Conservation (phyloP, 768 basidiomycete genomes). For the Lyophyllum atratum region DNA sequence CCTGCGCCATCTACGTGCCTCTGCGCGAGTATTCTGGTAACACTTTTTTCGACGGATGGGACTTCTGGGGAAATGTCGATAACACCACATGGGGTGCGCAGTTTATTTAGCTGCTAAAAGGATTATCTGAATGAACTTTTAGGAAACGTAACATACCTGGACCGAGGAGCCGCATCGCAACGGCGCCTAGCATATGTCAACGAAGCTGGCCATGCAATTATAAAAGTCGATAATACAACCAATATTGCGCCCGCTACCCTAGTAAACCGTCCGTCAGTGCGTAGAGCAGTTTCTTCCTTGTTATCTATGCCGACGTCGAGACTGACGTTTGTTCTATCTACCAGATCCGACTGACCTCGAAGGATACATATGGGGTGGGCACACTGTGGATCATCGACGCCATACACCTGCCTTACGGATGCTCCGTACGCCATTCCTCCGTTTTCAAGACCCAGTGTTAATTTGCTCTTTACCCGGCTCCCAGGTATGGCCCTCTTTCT, state of each 20-base stretch:
- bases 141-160: constrained; percentile 51
- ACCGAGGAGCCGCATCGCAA: constrained; percentile 34
- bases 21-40: constrained; percentile 44
- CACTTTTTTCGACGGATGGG: constrained; percentile 52
- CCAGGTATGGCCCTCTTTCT: constrained; percentile 49
- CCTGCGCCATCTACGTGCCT: constrained; percentile 32
- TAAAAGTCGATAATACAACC: constrained; percentile 73
- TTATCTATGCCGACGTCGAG: background rate
- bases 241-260: constrained; percentile 42
- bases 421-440: constrained; percentile 41
- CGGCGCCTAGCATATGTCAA: constrained; percentile 57
- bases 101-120: background rate
- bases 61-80: constrained; percentile 48
- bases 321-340: background rate
- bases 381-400: constrained; percentile 45
- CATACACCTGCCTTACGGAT: constrained; percentile 56
- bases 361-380: constrained; percentile 40
- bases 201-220: constrained; percentile 56
- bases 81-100: constrained; percentile 41
- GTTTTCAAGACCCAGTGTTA: background rate
- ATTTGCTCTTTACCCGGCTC: background rate
- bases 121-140: background rate
- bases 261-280: constrained; percentile 59
- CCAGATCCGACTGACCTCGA: constrained; percentile 45
- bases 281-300: constrained; percentile 7